These are phyloP conservation scores for Ophiostoma australiae DNA, from an alignment of 2,329 filamentous ascomycete genomes.

Conservation along the genomic window DNA sequence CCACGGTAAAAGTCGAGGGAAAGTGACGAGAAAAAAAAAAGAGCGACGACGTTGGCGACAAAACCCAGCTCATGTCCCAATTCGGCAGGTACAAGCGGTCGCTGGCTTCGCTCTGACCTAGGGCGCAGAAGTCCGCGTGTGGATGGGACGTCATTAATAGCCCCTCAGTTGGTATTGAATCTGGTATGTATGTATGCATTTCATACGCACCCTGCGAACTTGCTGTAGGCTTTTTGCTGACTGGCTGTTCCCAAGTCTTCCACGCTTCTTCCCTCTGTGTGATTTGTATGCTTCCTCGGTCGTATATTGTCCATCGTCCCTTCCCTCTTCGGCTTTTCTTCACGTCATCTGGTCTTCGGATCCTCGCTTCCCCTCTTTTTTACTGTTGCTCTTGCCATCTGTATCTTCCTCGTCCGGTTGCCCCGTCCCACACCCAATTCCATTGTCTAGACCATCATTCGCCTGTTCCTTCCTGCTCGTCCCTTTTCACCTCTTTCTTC, in stretches of 20 bases:
- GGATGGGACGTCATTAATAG: slow-evolving; percentile 19
- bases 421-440: neutral
- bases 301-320: neutral
- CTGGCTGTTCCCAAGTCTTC: neutral
- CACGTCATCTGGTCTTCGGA: neutral
- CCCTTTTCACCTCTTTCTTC: neutral
- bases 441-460: neutral
- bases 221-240: neutral
- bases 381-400: neutral
- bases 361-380: neutral
- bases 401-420: neutral
- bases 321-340: neutral
- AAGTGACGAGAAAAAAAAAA: neutral
- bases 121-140: slow-evolving; percentile 8
- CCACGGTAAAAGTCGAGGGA: neutral
- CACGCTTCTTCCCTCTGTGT: neutral
- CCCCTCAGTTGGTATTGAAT: slow-evolving; percentile 16
- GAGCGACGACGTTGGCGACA: neutral
- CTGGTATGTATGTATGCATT: neutral
- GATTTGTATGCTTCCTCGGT: neutral
- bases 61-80: neutral
- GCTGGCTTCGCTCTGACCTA: neutral
- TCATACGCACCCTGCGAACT: neutral
- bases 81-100: slow-evolving; percentile 17
- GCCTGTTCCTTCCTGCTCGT: neutral